These are phyloP conservation scores for Fusarium metavorans DNA, from an alignment of 2,329 filamentous ascomycete species.

Conservation along the genomic window DNA sequence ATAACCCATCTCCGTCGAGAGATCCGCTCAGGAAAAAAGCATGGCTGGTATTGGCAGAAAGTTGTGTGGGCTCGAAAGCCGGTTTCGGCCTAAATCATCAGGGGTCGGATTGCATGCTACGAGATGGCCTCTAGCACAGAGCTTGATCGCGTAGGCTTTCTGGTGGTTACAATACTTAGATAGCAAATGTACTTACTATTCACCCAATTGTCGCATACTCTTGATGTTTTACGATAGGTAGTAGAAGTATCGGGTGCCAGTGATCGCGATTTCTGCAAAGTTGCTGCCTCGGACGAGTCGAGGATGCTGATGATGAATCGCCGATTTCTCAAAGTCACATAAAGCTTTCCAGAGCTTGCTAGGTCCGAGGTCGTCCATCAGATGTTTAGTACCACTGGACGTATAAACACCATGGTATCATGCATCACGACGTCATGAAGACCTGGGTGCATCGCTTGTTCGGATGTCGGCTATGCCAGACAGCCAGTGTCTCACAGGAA, in stretches of 20 bases:
- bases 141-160: neutral
- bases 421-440: neutral
- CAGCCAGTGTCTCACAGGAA: neutral
- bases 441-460: neutral
- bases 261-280: neutral
- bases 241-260: no score
- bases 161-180: neutral
- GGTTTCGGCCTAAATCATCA: neutral
- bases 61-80: slow-evolving; percentile 6
- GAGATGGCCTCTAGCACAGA: neutral
- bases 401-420: neutral
- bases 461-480: neutral
- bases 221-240: neutral
- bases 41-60: slow-evolving; percentile 6
- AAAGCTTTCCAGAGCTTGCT: neutral
- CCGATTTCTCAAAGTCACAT: neutral
- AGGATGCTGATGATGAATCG: neutral
- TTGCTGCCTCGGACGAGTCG: neutral
- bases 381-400: neutral
- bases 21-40: slow-evolving; percentile 3
- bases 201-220: neutral
- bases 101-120: neutral
- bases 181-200: neutral
- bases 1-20: neutral
- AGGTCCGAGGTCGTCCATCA: neutral